A percentile compares a stretch with the other conserved stretches of the same genome.
These are phyloP conservation scores for Sequoia sempervirens DNA, from an alignment of 75 land plant genomes.

Conservation along the genomic window DNA sequence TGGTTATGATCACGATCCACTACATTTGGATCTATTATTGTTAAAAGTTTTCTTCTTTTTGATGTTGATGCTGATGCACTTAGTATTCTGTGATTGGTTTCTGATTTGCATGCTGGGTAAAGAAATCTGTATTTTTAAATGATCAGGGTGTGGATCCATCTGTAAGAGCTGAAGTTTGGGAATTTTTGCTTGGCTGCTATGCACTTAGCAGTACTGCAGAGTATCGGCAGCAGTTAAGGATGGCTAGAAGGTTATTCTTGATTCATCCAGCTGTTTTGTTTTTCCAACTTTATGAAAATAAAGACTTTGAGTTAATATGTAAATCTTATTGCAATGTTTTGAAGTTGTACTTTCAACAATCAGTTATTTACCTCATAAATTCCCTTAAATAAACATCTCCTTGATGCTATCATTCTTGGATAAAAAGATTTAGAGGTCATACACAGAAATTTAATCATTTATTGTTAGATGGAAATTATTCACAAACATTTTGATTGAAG, in stretches of 20 bases:
- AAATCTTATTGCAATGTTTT: neutral
- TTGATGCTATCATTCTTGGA: neutral
- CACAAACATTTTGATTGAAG: neutral
- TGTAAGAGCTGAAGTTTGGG: slow-evolving; percentile 91
- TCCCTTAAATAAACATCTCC: neutral
- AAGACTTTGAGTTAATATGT: neutral
- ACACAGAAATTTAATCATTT: neutral
- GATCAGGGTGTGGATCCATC: slow-evolving; percentile 86
- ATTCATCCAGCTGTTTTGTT: neutral
- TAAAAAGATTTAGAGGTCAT: neutral
- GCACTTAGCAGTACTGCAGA: slow-evolving; percentile 63
- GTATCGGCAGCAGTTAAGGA: slow-evolving; percentile 54
- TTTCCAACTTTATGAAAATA: neutral
- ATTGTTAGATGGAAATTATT: neutral
- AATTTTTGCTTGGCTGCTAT: slow-evolving; percentile 87
- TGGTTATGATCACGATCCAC: neutral
- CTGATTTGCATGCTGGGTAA: slow-evolving; percentile 5
- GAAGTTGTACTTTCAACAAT: neutral
- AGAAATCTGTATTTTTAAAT: slow-evolving; percentile 1
- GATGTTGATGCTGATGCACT: neutral
- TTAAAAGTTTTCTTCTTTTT: neutral
- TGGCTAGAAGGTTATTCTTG: slow-evolving; percentile 55
- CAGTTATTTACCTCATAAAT: neutral
- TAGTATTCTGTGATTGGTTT: neutral
- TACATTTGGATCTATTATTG: neutral